Evolutionary conservation across 768 basidiomycete species (phyloP), one percentile per base, ranked within the genome.

Genomic region (Rhizopogon vinicolor): DNA sequence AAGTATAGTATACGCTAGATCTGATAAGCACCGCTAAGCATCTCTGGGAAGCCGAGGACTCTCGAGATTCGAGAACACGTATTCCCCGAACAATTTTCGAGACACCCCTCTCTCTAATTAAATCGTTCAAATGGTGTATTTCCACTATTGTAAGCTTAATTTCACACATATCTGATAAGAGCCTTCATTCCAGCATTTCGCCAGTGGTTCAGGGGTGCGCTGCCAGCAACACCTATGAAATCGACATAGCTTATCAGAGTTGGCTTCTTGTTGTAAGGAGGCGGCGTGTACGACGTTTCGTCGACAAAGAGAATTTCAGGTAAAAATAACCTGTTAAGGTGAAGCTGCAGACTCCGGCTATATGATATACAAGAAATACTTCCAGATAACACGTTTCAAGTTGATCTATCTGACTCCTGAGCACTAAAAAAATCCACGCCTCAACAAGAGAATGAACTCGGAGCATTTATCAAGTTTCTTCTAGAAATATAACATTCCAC

Each of bases 1-100:
- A 25, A 25, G 25, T 25, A 25, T 25, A 25, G 25, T 25, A 25
- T 25, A 25, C 16, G 3, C 40, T n/a, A 25, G 29, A 85, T 55
- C 75, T 92, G 57, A 90, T 89, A 55, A 78, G 45, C 25, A 89
- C 87, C 60, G 89, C 90, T 64, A 82, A 80, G 60, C 63, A 85
- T 87, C 65, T 87, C 86, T 29, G 81, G 80, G 41, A 86, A 85
- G 64, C 83, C 86, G 3, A 73, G 75, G 31, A 82, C 81, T 5
- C 68, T 71, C 37, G 65, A 64, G 19, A 62, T 75, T 14, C 73
- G 75, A 18, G 43, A 4, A 25, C 25, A 25, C 25, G 25, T 64
- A 37, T 60, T 59, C 7, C 68, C 72, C 29, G 69, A 68, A 19
- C 48, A 75, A 37, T 25, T 76, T 77, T 62, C 55, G 75, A 33